Evolutionary conservation across 2,329 filamentous ascomycete species (phyloP).

Genomic region (Botrytis fabae): DNA sequence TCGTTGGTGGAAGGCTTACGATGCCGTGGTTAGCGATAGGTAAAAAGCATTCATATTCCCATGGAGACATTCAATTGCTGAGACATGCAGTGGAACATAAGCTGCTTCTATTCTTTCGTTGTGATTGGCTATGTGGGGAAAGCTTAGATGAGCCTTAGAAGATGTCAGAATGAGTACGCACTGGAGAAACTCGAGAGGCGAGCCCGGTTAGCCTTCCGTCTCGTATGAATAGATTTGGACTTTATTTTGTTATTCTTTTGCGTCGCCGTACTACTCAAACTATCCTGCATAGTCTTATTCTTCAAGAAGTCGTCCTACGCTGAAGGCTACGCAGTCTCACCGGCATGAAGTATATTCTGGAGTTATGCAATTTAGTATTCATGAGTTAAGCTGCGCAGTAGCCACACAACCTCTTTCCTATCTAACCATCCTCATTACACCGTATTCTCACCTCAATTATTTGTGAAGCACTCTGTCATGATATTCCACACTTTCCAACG

Average conservation of each 20-base stretch:
- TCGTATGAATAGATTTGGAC: background rate
- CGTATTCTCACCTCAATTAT: background rate
- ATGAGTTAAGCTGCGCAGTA: background rate
- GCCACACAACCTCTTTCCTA: background rate
- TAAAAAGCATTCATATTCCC: background rate
- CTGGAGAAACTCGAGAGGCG: background rate
- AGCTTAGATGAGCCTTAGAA: conserved; percentile 3
- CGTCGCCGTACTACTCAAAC: background rate
- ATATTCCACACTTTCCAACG: conserved; percentile 6
- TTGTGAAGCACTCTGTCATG: conserved; percentile 1
- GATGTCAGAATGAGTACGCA: too few species aligned
- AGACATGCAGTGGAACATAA: background rate
- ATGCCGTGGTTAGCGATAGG: background rate
- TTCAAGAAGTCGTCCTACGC: background rate
- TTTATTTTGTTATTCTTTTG: background rate
- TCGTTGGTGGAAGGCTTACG: background rate
- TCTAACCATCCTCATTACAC: background rate
- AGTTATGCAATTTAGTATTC: background rate
- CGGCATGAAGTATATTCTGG: background rate
- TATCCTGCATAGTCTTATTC: background rate
- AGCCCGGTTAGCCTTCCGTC: background rate
- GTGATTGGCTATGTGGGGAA: background rate
- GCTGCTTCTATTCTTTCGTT: background rate
- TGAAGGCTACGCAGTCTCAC: background rate
- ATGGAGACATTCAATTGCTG: background rate